A percentile compares a stretch with the other conserved stretches of the same genome.
Evolutionary conservation across 78 protist species (phyloP).

Genomic region (Dictyostelium purpureum): DNA sequence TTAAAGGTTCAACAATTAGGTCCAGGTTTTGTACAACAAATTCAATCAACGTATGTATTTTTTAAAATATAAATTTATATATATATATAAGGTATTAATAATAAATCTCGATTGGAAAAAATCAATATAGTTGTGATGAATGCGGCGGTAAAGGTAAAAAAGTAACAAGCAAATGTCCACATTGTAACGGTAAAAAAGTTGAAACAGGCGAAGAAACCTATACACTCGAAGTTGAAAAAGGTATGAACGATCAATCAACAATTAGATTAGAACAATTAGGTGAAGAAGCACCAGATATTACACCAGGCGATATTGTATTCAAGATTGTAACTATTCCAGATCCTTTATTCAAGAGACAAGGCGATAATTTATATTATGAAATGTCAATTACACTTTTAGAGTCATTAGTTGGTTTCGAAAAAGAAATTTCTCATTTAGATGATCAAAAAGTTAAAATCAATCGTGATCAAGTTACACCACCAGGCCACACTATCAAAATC

Average conservation of each 20-base stretch:
- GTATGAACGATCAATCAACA: slow-evolving; percentile 74
- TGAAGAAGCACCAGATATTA: slow-evolving; percentile 80
- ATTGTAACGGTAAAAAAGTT: slow-evolving; percentile 81
- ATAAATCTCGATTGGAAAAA: background rate
- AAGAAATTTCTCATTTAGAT: slow-evolving; percentile 59
- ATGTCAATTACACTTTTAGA: slow-evolving; percentile 73
- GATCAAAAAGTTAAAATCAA: slow-evolving; percentile 43
- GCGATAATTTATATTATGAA: slow-evolving; percentile 52
- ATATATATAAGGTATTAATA: background rate
- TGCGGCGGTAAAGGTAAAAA: slow-evolving; percentile 89
- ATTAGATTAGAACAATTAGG: slow-evolving; percentile 66
- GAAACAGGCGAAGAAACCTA: slow-evolving; percentile 43
- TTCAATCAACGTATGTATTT: slow-evolving; percentile 68
- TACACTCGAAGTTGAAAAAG: slow-evolving; percentile 82
- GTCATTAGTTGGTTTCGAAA: slow-evolving; percentile 76
- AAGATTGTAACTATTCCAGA: slow-evolving; percentile 64
- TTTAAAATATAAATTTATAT: too few species aligned
- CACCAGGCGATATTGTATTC: slow-evolving; percentile 89
- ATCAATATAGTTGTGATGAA: slow-evolving; percentile 67
- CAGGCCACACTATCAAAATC: slow-evolving; percentile 44
- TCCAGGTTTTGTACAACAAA: slow-evolving; percentile 90
- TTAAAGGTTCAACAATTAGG: slow-evolving; percentile 83
- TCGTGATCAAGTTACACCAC: slow-evolving; percentile 36
- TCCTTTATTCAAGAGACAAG: slow-evolving; percentile 24
- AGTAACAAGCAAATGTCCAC: slow-evolving; percentile 73